Conservation (phyloP, 1,284 basidiomycete genomes). For the Trichosporon sp. region DNA sequence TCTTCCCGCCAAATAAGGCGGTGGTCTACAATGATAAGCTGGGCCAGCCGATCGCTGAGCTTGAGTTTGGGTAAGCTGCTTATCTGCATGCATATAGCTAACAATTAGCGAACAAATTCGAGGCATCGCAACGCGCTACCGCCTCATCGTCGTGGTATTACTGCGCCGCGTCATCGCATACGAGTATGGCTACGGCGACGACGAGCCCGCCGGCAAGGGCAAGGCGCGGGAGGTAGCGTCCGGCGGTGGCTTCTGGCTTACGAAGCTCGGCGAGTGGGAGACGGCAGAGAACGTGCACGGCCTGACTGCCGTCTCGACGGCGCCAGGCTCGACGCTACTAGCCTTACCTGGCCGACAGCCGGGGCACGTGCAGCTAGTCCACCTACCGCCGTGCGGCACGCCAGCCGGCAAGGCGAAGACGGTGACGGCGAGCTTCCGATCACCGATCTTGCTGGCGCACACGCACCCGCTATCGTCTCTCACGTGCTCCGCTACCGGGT, state of each 20-base stretch:
- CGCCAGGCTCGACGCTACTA: constrained; percentile 68
- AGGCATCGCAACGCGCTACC: constrained; percentile 70
- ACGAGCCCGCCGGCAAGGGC: constrained; percentile 15
- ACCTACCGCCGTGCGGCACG: constrained; percentile 65
- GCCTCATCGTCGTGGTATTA: constrained; percentile 77
- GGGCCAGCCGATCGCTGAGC: constrained; percentile 71
- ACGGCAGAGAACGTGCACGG: constrained; percentile 83
- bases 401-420: constrained; percentile 9
- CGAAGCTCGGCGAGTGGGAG: constrained; percentile 74
- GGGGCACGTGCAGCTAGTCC: constrained; percentile 85
- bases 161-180: constrained; percentile 73
- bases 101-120: constrained; percentile 66
- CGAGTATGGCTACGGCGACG: constrained; percentile 55
- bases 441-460: constrained; percentile 78
- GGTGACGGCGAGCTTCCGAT: constrained; percentile 34
- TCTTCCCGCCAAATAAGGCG: constrained; percentile 91
- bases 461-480: constrained; percentile 71
- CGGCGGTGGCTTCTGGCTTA: constrained; percentile 40
- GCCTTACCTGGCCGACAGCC: constrained; percentile 81
- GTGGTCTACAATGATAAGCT: constrained; percentile 79
- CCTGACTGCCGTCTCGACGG: constrained; percentile 72
- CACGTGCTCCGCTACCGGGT: constrained; percentile 69
- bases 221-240: constrained; percentile 13
- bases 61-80: constrained; percentile 62
- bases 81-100: neutral